Evolutionary conservation across 768 basidiomycete genomes (phyloP).

Genomic region (Lentinula edodes): DNA sequence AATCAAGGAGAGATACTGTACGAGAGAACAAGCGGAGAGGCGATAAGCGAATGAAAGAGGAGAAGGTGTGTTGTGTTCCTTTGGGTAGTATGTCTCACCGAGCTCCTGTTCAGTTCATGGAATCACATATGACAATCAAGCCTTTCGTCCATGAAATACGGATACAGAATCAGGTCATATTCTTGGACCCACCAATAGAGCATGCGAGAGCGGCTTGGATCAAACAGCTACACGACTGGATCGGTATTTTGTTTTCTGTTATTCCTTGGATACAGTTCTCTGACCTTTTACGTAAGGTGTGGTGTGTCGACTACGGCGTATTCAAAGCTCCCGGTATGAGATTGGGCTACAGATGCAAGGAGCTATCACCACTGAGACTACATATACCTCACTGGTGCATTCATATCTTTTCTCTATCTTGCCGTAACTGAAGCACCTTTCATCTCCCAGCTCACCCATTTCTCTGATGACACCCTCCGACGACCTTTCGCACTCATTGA

Average conservation of each 20-base stretch:
- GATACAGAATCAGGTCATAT: constrained; percentile 99
- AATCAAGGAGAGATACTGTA: constrained; percentile 37
- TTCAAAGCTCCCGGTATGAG: constrained; percentile 95
- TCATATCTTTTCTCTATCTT: neutral
- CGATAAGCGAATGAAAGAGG: constrained; percentile 71
- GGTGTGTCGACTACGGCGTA: constrained; percentile 79
- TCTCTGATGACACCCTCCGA: constrained; percentile 69
- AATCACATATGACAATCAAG: constrained; percentile 70
- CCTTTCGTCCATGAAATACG: constrained; percentile 93
- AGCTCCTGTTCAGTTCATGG: constrained; percentile 44
- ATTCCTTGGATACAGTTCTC: neutral
- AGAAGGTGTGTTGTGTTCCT: constrained; percentile 54
- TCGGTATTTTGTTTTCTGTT: constrained; percentile 42
- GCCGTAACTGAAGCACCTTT: neutral
- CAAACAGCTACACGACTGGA: constrained; percentile 82
- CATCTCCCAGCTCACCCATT: constrained; percentile 55
- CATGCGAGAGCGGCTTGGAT: constrained; percentile 89
- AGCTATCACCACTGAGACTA: constrained; percentile 51
- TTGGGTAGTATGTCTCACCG: no score
- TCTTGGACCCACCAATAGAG: constrained; percentile 96
- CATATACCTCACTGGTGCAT: constrained; percentile 78
- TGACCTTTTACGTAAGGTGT: constrained; percentile 45
- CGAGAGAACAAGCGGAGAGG: constrained; percentile 66
- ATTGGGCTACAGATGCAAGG: constrained; percentile 90
- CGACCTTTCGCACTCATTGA: constrained; percentile 86